Evolutionary conservation across 768 basidiomycete species (phyloP).

Genomic region (Pleurotus sapidus): DNA sequence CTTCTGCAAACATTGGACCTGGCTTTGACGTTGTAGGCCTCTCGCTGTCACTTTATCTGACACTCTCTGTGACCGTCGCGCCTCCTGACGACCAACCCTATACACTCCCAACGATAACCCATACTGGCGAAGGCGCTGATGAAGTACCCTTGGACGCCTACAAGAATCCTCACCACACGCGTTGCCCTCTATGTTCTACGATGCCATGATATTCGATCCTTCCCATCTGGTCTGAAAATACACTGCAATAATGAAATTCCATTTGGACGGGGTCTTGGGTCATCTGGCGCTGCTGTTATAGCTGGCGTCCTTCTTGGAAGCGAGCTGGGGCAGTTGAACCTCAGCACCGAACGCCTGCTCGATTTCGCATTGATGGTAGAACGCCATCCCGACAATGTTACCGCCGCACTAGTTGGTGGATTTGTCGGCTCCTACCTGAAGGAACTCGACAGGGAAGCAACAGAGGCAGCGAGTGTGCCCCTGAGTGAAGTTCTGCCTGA

Average conservation of each 20-base stretch:
- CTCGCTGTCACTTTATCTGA: slow-evolving; percentile 84
- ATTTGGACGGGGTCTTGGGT: slow-evolving; percentile 95
- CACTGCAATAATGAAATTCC: slow-evolving; percentile 92
- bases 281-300: slow-evolving; percentile 98
- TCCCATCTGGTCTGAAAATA: slow-evolving; percentile 76
- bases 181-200: slow-evolving; percentile 98
- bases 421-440: slow-evolving; percentile 96
- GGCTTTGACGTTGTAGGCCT: slow-evolving; percentile 99
- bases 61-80: slow-evolving; percentile 55
- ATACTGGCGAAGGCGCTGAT: slow-evolving; percentile 84
- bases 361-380: slow-evolving; percentile 99
- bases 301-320: slow-evolving; percentile 92
- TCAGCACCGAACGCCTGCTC: slow-evolving; percentile 71
- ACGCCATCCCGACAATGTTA: slow-evolving; percentile 98
- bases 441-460: slow-evolving; percentile 81
- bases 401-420: slow-evolving; percentile 93
- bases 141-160: slow-evolving; percentile 94
- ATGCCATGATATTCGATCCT: slow-evolving; percentile 70
- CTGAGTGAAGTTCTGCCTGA: slow-evolving; percentile 95
- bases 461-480: slow-evolving; percentile 84
- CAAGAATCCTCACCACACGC: slow-evolving; percentile 94
- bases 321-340: slow-evolving; percentile 70
- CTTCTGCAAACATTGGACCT: slow-evolving; percentile 97
- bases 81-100: slow-evolving; percentile 23
- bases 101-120: slow-evolving; percentile 60